Evolutionary conservation across 2,329 filamentous ascomycete species (phyloP), one percentile per base, ranked within the genome.

Genomic region (Sporothrix variecibatus): DNA sequence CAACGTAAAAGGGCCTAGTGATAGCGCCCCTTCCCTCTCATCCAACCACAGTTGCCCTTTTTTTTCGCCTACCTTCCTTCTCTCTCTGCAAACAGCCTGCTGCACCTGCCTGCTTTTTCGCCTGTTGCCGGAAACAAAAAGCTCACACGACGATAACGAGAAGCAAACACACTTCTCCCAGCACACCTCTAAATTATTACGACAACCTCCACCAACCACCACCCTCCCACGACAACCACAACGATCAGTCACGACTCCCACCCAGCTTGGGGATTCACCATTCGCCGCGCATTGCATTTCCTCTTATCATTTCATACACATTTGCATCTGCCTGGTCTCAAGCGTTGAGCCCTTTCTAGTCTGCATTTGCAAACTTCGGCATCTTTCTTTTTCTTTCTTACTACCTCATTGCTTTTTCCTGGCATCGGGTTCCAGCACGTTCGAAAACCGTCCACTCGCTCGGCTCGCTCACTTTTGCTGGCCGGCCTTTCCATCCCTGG

Each of bases 41-140:
- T 5, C 46, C 67, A 69, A 53, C 67, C 43, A 38, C 67, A 69
- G 67, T 51, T 31, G 67, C 46, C 28, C 28, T 11, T 69, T 53
- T 56, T 12, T 15, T n/a, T n/a, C 46, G 17, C 46, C 12, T 51
- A 20, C 5, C 26, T 7, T 26, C 23, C 28, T 43, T 20, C 20
- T 46, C 38, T 20, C 31, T 64, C 67, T 69, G 20, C 46, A 69
- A 69, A 38, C 43, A 28, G 8, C 51, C 26, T 26, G 67, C 26
- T 15, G 43, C 43, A n/a, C 40, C 43, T 51, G 38, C 38, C 60
- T 15, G 3, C 3, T 62, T 23, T 65, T 65, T 49, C 26, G 38
- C 20, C 64, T 12, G 40, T 31, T 31, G 40, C 64, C 65, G 65
- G 65, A 68, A 68, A 31, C 65, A 51, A 68, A 65, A 67, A 46